Evolutionary conservation across 768 basidiomycete species (phyloP), one percentile per base, ranked within the genome.

Genomic region (Leccinum subgranulosum): DNA sequence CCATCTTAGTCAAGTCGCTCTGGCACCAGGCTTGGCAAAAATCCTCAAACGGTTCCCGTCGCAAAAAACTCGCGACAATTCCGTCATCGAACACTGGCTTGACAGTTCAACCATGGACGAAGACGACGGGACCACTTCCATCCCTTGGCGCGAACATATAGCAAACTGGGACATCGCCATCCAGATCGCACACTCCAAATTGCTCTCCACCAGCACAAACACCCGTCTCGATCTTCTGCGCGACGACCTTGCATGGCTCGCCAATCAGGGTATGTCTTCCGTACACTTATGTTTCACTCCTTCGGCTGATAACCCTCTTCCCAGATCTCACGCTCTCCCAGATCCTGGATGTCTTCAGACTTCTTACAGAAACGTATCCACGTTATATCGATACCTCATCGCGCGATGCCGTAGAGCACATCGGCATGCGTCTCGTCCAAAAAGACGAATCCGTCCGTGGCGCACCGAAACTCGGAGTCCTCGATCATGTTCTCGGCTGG

Each of bases 401-500:
- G 1, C 78, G 86, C 59, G 79, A 83, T 55, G 89, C 88, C 3
- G 88, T 90, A 1, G 85, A 92, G 64, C 73, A 74, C 2, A 79
- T 92, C 29, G 84, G 82, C 0, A 79, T 83, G 68, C 82, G 83
- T 49, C 64, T 94, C 54, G 81, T 91, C 19, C 74, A 75, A 25
- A 82, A 81, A 36, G 89, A 92, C 62, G 83, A 86, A 57, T 57
- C 80, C 74, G 14, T 65, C 75, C 49, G 23, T 64, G 9, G 75
- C 75, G 28, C 47, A 79, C 72, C 69, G 19, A 83, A 79, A 60
- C 66, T 85, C 15, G 87, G 87, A 33, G 79, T 90, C 3, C 70
- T 82, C 19, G 87, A 91, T 64, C 82, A 87, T 64, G 80, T 94
- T 15, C 70, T 92, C 34, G 88, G 82, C 45, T 95, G 92, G 91